These are phyloP conservation scores for Daldinia caldariorum DNA, from an alignment of 495 filamentous ascomycete species.

Conservation along the genomic window DNA sequence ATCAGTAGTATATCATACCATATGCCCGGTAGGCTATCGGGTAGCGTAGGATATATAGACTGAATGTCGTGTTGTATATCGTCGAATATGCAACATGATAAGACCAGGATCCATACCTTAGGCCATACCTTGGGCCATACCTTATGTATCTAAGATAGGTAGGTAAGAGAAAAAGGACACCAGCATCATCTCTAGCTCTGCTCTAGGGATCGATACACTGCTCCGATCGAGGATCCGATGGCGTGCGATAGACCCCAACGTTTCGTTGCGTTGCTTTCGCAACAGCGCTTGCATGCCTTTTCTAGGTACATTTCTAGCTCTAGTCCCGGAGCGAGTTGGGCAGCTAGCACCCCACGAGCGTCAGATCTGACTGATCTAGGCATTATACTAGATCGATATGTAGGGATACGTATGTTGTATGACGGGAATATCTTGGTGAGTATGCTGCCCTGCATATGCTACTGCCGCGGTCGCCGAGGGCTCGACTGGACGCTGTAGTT, in stretches of 20 bases:
- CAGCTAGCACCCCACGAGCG: constrained; percentile 20
- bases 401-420: constrained; percentile 31
- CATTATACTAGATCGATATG: constrained; percentile 22
- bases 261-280: constrained; percentile 23
- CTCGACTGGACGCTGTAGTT: constrained; percentile 18
- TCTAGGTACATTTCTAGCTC: constrained; percentile 26
- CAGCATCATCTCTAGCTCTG: constrained; percentile 33
- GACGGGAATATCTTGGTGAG: constrained; percentile 25
- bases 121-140: too few relatives aligned
- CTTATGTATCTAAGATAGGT: too few relatives aligned
- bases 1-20: background rate
- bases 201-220: constrained; percentile 25
- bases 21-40: background rate
- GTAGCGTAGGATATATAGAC: background rate
- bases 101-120: constrained; percentile 19
- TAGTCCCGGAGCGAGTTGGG: constrained; percentile 16
- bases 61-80: constrained; percentile 30
- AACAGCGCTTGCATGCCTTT: constrained; percentile 37
- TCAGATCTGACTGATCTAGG: constrained; percentile 31
- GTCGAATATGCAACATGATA: constrained; percentile 26
- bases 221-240: constrained; percentile 42
- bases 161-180: constrained; percentile 14
- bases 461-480: background rate
- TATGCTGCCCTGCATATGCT: constrained; percentile 20
- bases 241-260: constrained; percentile 36